Conservation (phyloP, 352 stramenopile genomes). For the Elongisporangium senticosum region DNA sequence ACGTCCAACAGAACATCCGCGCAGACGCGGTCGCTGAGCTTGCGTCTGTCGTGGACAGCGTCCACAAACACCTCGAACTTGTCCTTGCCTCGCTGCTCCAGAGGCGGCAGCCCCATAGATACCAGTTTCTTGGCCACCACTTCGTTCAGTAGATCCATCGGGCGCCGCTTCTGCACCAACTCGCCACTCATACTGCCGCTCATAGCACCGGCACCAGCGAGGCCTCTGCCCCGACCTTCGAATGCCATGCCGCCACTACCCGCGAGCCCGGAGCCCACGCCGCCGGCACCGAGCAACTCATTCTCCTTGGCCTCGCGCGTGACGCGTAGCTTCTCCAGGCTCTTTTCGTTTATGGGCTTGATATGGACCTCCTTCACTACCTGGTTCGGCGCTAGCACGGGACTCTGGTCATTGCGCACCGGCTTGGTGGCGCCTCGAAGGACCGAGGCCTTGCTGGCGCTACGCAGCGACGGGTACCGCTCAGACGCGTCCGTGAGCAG, state of each 20-base stretch:
- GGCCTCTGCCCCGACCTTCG: constrained; percentile 11
- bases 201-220: constrained; percentile 15
- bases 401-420: constrained; percentile 62
- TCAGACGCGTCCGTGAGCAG: constrained; percentile 49
- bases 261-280: constrained; percentile 2
- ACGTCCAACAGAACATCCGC: constrained; percentile 32
- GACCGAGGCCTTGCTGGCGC: constrained; percentile 53
- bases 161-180: constrained; percentile 45
- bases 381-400: constrained; percentile 55
- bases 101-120: constrained; percentile 12
- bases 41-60: constrained; percentile 28
- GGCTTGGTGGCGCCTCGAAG: constrained; percentile 55
- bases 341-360: constrained; percentile 83
- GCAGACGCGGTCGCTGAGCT: constrained; percentile 31
- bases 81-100: constrained; percentile 43
- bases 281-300: constrained; percentile 14
- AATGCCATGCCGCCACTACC: constrained; percentile 10
- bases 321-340: constrained; percentile 75
- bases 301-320: constrained; percentile 66
- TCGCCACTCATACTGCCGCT: constrained; percentile 27
- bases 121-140: constrained; percentile 28
- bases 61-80: constrained; percentile 73
- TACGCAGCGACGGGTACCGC: constrained; percentile 57
- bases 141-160: constrained; percentile 65
- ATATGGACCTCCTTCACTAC: constrained; percentile 88